A percentile compares a stretch with the other conserved stretches of the same genome.
Conservation (phyloP, 257 asterid genomes). For the Perilla frutescens region DNA sequence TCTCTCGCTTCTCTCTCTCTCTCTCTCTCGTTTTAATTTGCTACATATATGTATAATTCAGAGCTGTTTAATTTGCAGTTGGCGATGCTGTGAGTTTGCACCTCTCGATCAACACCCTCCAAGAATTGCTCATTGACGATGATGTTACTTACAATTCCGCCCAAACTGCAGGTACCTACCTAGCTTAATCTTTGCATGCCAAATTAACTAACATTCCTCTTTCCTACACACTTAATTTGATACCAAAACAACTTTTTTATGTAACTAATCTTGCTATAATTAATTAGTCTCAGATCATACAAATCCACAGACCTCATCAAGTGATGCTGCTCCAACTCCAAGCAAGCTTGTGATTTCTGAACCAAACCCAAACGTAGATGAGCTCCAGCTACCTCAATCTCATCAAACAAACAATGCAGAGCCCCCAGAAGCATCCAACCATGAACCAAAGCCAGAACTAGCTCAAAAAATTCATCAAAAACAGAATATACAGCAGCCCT, state of each 20-base stretch:
- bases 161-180: slow-evolving; percentile 23
- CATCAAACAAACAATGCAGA: no score
- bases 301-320: background rate
- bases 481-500: slow-evolving; percentile 10
- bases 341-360: no score
- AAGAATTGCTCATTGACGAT: slow-evolving; percentile 38
- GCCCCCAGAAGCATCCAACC: background rate
- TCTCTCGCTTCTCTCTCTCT: slow-evolving; percentile 28
- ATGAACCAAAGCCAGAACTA: background rate
- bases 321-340: background rate
- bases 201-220: background rate
- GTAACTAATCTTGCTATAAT: background rate
- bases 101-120: slow-evolving; percentile 41
- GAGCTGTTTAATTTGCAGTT: slow-evolving; percentile 35
- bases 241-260: background rate
- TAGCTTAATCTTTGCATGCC: background rate
- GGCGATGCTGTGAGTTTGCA: slow-evolving; percentile 50
- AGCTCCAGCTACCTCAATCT: background rate
- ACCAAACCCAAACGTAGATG: no score
- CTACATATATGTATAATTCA: background rate
- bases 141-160: background rate
- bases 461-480: background rate
- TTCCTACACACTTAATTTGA: background rate
- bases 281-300: background rate
- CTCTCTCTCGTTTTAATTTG: background rate